Evolutionary conservation across 352 stramenopile genomes (phyloP).

Genomic region (Phytopythium mirpurense): DNA sequence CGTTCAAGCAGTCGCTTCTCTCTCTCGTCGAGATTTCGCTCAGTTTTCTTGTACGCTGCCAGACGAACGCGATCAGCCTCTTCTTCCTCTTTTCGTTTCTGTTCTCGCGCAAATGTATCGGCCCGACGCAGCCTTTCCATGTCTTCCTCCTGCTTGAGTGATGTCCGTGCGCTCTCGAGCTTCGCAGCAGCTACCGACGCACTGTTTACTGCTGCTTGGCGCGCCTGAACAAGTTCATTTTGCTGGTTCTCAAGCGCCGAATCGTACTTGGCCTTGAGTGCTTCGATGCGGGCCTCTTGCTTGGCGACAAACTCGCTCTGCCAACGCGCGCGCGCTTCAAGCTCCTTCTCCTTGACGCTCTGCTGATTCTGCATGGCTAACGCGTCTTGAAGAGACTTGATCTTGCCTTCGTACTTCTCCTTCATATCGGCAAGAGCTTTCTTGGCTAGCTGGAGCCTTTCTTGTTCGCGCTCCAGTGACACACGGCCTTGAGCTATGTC

Average conservation of each 20-base stretch:
- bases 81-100: constrained; percentile 32
- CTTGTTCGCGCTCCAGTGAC: constrained; percentile 47
- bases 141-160: constrained; percentile 37
- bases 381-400: constrained; percentile 38
- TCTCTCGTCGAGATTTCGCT: constrained; percentile 48
- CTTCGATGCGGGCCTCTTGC: constrained; percentile 64
- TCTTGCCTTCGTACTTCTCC: constrained; percentile 45
- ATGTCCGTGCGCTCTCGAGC: constrained; percentile 37
- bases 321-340: constrained; percentile 55
- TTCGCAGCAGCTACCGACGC: constrained; percentile 38
- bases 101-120: constrained; percentile 26
- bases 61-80: constrained; percentile 37
- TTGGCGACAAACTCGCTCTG: constrained; percentile 65
- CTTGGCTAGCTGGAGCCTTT: constrained; percentile 25
- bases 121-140: constrained; percentile 20
- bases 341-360: constrained; percentile 43
- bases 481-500: constrained; percentile 40
- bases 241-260: constrained; percentile 53
- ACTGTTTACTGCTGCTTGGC: constrained; percentile 43
- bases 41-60: constrained; percentile 26
- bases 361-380: constrained; percentile 47
- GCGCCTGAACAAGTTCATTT: constrained; percentile 38
- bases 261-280: constrained; percentile 70
- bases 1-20: constrained; percentile 45
- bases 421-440: constrained; percentile 24